Evolutionary conservation across 768 basidiomycete genomes (phyloP).

Genomic region (Cystobasidium onofrii): DNA sequence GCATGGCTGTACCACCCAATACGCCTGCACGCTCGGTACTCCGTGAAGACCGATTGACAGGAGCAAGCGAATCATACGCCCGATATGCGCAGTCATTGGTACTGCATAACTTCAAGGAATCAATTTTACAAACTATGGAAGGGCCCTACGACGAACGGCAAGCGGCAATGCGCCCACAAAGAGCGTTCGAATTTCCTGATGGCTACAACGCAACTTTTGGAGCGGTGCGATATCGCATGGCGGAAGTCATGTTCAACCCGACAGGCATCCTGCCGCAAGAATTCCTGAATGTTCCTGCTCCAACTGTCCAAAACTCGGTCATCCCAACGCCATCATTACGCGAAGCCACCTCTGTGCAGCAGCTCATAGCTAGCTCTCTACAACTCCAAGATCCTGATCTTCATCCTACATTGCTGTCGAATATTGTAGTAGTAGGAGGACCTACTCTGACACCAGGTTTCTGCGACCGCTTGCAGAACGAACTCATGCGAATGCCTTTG

Average conservation of each 20-base stretch:
- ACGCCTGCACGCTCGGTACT: constrained; percentile 60
- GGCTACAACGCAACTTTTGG: constrained; percentile 81
- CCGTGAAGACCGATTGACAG: constrained; percentile 58
- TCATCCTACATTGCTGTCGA: constrained; percentile 77
- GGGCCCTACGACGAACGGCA: constrained; percentile 81
- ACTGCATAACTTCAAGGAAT: constrained; percentile 89
- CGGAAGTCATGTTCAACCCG: constrained; percentile 83
- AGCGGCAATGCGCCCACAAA: constrained; percentile 51
- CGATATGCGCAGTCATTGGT: constrained; percentile 70
- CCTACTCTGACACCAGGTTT: constrained; percentile 80
- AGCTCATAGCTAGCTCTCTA: constrained; percentile 68
- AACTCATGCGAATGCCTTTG: constrained; percentile 66
- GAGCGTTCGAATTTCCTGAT: constrained; percentile 82
- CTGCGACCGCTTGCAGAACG: constrained; percentile 67
- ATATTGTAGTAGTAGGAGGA: constrained; percentile 93
- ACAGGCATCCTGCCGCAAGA: constrained; percentile 45
- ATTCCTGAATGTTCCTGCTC: constrained; percentile 35
- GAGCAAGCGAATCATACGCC: constrained; percentile 73
- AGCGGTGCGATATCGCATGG: constrained; percentile 66
- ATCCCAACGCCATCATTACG: constrained; percentile 46
- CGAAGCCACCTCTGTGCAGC: constrained; percentile 51
- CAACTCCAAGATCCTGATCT: constrained; percentile 83
- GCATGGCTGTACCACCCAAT: constrained; percentile 62
- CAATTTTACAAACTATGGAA: constrained; percentile 73
- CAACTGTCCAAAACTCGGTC: constrained; percentile 42